These are phyloP conservation scores for Colletotrichum chrysophilum DNA, from an alignment of 2,329 filamentous ascomycete genomes.

Conservation along the genomic window DNA sequence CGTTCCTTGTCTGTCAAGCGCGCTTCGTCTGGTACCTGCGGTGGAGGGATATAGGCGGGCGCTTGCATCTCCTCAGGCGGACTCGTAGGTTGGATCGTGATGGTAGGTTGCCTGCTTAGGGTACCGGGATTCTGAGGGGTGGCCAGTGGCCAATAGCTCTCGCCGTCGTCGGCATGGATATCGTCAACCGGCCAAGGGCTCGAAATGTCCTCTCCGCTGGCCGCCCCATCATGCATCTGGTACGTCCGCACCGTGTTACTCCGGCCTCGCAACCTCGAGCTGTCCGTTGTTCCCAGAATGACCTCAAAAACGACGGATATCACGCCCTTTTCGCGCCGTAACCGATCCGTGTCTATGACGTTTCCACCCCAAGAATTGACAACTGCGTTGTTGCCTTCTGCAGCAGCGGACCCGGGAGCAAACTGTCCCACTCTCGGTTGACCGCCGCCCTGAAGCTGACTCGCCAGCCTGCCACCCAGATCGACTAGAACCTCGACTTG, in stretches of 20 bases:
- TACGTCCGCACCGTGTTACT: conserved; percentile 26
- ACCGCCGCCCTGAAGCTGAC: conserved; percentile 70
- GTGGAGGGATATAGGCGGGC: conserved; percentile 62
- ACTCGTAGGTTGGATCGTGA: conserved; percentile 9
- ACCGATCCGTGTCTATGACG: conserved; percentile 85
- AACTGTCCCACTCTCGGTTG: conserved; percentile 51
- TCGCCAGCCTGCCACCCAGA: conserved; percentile 82
- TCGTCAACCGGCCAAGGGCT: conserved; percentile 15
- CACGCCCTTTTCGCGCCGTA: conserved; percentile 91
- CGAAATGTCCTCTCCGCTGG: conserved; percentile 36
- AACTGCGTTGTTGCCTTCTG: conserved; percentile 46
- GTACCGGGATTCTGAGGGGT: background rate
- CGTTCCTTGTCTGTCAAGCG: conserved; percentile 82
- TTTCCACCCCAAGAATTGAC: conserved; percentile 65
- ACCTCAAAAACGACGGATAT: conserved; percentile 86
- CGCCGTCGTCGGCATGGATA: conserved; percentile 10
- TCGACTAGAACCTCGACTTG: conserved; percentile 93
- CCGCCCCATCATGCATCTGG: conserved; percentile 26
- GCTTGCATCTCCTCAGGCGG: conserved; percentile 36
- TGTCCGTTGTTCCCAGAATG: conserved; percentile 85
- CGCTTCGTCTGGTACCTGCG: conserved; percentile 64
- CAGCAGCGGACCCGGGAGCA: conserved; percentile 29
- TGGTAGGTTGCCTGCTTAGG: conserved; percentile 13
- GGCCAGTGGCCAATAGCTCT: conserved; percentile 14
- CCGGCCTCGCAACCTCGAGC: conserved; percentile 40